These are phyloP conservation scores for Lipomyces yarrowii DNA, from an alignment of 1,139 yeast species.

Conservation along the genomic window DNA sequence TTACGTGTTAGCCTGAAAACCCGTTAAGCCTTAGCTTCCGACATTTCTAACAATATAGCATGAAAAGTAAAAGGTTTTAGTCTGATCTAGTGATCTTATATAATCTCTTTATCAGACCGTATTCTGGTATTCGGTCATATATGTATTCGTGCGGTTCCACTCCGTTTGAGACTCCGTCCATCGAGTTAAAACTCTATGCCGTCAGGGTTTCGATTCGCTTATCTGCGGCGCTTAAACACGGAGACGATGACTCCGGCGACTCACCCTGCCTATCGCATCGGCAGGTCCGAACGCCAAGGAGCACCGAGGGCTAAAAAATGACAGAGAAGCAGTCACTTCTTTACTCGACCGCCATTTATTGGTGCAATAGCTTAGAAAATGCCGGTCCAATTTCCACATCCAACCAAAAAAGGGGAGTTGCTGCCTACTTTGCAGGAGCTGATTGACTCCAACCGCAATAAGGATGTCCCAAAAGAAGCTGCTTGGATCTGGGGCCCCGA, in stretches of 20 bases:
- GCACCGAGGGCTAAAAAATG: not conserved
- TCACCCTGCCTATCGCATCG: not conserved
- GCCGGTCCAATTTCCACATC: conserved; percentile 21
- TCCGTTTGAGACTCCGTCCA: too few relatives aligned
- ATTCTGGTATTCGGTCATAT: too few relatives aligned
- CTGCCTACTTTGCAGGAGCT: conserved; percentile 28
- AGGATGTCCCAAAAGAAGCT: conserved; percentile 36
- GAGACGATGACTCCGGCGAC: not conserved
- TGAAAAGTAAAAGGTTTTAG: too few relatives aligned
- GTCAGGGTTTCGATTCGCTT: not conserved
- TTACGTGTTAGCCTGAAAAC: too few relatives aligned
- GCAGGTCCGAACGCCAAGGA: too few relatives aligned
- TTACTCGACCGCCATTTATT: not conserved
- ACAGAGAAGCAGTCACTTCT: not conserved
- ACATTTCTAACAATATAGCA: too few relatives aligned
- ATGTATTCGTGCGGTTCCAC: too few relatives aligned
- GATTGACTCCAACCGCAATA: conserved; percentile 17
- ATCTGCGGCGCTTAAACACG: not conserved
- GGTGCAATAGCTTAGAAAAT: conserved; percentile 2
- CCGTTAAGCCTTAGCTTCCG: too few relatives aligned
- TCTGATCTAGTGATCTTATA: too few relatives aligned
- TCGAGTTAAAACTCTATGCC: too few relatives aligned
- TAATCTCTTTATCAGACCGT: too few relatives aligned
- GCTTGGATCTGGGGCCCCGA: conserved; percentile 36
- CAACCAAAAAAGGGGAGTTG: conserved; percentile 18